Percentiles rank a stretch among this genome's conserved stretches.
phyloP scores from a whole-genome alignment of 1,284 basidiomycete species.

The Pterulicium gracile region DNA sequence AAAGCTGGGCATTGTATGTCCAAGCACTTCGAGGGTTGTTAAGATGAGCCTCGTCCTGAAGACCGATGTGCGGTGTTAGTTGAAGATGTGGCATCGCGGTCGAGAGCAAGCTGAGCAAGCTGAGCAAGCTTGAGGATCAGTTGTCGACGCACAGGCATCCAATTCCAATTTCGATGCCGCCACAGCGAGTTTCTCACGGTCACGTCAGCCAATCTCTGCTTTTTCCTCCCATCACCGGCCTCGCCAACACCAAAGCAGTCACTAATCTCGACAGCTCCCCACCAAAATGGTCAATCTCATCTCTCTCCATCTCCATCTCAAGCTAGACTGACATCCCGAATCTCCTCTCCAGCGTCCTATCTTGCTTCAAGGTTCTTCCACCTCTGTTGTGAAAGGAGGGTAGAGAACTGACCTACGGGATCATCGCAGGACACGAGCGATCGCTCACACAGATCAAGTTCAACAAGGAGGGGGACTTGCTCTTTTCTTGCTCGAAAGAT shows the following conservation, averaged over 20 bases:
- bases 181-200: not conserved
- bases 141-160: no score
- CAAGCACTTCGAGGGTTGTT: no score
- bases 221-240: not conserved
- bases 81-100: no score
- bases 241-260: no score
- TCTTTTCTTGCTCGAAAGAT: conserved; percentile 97
- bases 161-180: no score
- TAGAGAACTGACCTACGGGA: not conserved
- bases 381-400: no score
- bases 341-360: conserved; percentile 6
- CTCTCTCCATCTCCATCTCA: not conserved
- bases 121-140: no score
- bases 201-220: not conserved
- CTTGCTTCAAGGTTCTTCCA: conserved; percentile 5
- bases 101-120: no score
- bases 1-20: no score
- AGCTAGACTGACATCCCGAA: not conserved
- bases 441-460: conserved; percentile 96
- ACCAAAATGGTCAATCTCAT: not conserved
- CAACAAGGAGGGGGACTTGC: conserved; percentile 92
- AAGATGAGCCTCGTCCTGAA: no score
- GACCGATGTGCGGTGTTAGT: no score
- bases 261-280: not conserved
- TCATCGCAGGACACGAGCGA: conserved; percentile 80